Percentiles rank a stretch among this genome's conserved stretches.
Evolutionary conservation across 108 stramenopile genomes (phyloP).

Genomic region (Cyclostephanos invisitatus): DNA sequence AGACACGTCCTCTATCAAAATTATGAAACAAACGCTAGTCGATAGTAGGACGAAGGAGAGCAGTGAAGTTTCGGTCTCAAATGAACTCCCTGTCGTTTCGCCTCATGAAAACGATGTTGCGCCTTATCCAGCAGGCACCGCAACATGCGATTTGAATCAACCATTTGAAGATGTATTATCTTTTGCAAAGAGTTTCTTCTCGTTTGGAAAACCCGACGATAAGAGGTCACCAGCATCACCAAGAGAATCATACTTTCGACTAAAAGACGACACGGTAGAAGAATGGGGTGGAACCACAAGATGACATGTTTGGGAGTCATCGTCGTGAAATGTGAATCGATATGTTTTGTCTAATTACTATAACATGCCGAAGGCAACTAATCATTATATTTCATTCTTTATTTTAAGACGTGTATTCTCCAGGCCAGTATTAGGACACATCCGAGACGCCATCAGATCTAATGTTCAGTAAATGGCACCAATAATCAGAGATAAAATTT

Average conservation of each 20-base stretch:
- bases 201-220: background rate
- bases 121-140: background rate
- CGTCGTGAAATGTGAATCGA: background rate
- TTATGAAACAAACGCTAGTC: conserved; percentile 6
- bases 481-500: background rate
- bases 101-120: background rate
- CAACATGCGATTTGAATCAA: background rate
- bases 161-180: background rate
- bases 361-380: too few species aligned
- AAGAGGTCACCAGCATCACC: background rate
- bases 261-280: background rate
- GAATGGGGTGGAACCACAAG: background rate
- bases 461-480: conserved; percentile 2
- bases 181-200: background rate
- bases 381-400: background rate
- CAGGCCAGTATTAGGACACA: background rate
- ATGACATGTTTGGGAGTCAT: too few species aligned
- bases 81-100: background rate
- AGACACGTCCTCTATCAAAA: background rate
- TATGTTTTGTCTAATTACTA: too few species aligned
- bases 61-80: background rate
- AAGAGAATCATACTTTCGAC: background rate
- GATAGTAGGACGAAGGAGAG: background rate
- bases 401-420: too few species aligned
- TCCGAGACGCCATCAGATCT: background rate